Evolutionary conservation across 2,329 filamentous ascomycete species (phyloP), one percentile per base, ranked within the genome.

Genomic region (Penicillium sp.): DNA sequence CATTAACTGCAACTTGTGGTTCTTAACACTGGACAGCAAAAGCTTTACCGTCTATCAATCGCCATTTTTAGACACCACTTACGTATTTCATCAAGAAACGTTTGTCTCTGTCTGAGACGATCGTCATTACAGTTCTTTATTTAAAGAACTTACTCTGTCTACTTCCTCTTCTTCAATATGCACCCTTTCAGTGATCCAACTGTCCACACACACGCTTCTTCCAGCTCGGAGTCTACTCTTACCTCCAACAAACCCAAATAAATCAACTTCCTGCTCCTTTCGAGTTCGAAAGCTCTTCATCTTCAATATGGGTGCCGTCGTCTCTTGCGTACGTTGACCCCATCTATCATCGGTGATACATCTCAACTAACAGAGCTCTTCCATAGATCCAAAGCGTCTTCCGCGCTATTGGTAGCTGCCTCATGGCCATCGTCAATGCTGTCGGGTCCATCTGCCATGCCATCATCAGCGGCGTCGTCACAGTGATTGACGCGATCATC

Each of bases 241-340:
- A 39, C 56, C 18, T 41, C 54, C 14, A 59, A 58, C 14, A 60
- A 60, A 35, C 61, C 61, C 6, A 61, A 55, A 51, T 57, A 51
- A 56, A 45, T 16, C 52, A 38, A 47, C 41, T 30, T 9, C 39
- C 50, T 47, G 23, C 47, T 48, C 47, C 55, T 40, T 38, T 19
- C 52, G 47, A 48, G 66, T 23, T 32, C 34, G 27, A 13, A 16
- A 32, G 10, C 19, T 34, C 63, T 57, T 50, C 29, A 27, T 44
- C 9, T 18, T 67, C 75, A 86, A 74, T 64, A 93, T 94, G 90
- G 90, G 90, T 78, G 89, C 87, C 74, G 86, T 94, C 68, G 80
- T 91, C 63, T 92, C 89, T 72, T 92, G 89, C 71, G 89, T 93
- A 89, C 68, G 88, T 82, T 47, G 19, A 23, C 34, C 34, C 23